A percentile compares a stretch with the other conserved stretches of the same genome.
Evolutionary conservation across 768 basidiomycete species (phyloP).

Genomic region (Mycena epipterygia): DNA sequence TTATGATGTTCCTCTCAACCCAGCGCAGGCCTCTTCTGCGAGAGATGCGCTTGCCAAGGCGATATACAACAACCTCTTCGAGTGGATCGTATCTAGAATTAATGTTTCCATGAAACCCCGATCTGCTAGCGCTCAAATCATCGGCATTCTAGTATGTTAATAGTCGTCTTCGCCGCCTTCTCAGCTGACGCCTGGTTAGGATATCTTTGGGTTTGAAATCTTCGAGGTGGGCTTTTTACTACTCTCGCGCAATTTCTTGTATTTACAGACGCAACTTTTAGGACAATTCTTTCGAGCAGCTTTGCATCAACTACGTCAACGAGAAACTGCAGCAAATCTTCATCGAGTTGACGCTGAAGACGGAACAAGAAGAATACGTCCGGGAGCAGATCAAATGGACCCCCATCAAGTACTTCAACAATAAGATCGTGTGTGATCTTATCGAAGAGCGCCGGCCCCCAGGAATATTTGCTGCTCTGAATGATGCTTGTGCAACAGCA

Average conservation of each 20-base stretch:
- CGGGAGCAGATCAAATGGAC: conserved; percentile 99
- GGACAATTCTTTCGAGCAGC: conserved; percentile 97
- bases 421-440: conserved; percentile 97
- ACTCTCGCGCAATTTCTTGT: no score
- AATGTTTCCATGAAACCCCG: conserved; percentile 97
- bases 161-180: not conserved
- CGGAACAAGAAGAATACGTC: conserved; percentile 99
- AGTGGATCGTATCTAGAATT: conserved; percentile 98
- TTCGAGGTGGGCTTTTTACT: conserved; percentile 75
- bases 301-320: conserved; percentile 99
- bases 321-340: conserved; percentile 99
- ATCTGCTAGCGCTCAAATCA: conserved; percentile 78
- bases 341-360: conserved; percentile 98
- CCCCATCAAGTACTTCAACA: conserved; percentile 99
- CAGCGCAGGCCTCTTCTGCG: conserved; percentile 89
- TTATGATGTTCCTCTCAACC: conserved; percentile 97
- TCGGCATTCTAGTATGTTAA: conserved; percentile 86
- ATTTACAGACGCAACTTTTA: conserved; percentile 43
- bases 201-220: conserved; percentile 99
- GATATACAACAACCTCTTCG: conserved; percentile 98
- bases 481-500: conserved; percentile 99
- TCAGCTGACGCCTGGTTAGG: conserved; percentile 57
- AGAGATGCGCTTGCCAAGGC: conserved; percentile 95
- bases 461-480: conserved; percentile 97
- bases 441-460: conserved; percentile 98